These are phyloP conservation scores for Arbutus unedo DNA, from an alignment of 148 eudicot genomes.

Conservation along the genomic window DNA sequence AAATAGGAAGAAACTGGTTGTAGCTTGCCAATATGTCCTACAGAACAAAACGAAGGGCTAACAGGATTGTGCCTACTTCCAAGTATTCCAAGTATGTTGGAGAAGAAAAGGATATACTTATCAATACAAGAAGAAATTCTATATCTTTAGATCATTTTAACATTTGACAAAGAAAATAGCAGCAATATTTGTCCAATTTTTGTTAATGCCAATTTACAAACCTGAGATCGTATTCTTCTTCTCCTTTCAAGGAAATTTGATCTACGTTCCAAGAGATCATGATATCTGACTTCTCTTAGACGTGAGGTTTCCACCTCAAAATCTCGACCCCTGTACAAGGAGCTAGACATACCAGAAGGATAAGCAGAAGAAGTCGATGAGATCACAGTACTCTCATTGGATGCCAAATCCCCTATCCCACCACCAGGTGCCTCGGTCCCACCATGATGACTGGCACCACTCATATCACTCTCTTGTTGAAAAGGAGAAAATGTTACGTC, in stretches of 20 bases:
- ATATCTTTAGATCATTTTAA: neutral
- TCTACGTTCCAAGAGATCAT: conserved; percentile 68
- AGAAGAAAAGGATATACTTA: too few relatives aligned
- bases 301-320: conserved; percentile 42
- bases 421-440: conserved; percentile 19
- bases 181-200: neutral
- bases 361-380: conserved; percentile 42
- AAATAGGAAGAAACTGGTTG: neutral
- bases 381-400: conserved; percentile 41
- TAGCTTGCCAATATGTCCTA: neutral
- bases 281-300: conserved; percentile 56
- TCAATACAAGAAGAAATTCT: neutral
- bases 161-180: neutral
- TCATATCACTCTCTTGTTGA: conserved; percentile 42
- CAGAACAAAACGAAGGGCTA: neutral
- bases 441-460: conserved; percentile 24
- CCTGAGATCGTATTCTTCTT: conserved; percentile 99
- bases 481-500: conserved; percentile 52
- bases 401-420: conserved; percentile 28
- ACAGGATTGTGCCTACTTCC: neutral
- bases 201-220: conserved; percentile 24
- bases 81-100: neutral
- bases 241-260: conserved; percentile 86
- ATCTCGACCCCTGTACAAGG: conserved; percentile 40
- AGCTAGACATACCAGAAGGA: conserved; percentile 33